Evolutionary conservation across 306 rosid species (phyloP).

Genomic region (Hippophae tibetana): DNA sequence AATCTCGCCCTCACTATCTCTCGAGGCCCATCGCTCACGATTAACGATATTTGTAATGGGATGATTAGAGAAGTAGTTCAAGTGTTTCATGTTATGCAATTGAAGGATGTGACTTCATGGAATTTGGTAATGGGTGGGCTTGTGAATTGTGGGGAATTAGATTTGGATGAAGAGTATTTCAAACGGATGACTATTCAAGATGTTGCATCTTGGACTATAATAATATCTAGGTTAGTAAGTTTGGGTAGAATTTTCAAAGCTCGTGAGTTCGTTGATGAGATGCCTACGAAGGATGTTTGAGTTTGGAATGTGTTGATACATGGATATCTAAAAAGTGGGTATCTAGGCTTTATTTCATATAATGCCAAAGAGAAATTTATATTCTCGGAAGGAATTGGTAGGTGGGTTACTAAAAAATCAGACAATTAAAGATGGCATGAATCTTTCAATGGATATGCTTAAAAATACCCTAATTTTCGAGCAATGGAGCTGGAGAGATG

Average conservation of each 20-base stretch:
- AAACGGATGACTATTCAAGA: slow-evolving; percentile 21
- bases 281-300: slow-evolving; percentile 32
- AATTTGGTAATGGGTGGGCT: slow-evolving; percentile 45
- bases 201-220: slow-evolving; percentile 46
- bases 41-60: slow-evolving; percentile 22
- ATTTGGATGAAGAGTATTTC: slow-evolving; percentile 34
- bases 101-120: slow-evolving; percentile 46
- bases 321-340: slow-evolving; percentile 34
- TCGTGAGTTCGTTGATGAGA: slow-evolving; percentile 26
- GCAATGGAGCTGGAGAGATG: no score
- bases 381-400: slow-evolving; percentile 33
- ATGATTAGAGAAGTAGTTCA: slow-evolving; percentile 26
- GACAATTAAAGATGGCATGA: slow-evolving; percentile 30
- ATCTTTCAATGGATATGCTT: slow-evolving; percentile 36
- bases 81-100: slow-evolving; percentile 30
- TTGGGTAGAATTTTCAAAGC: slow-evolving; percentile 33
- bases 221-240: slow-evolving; percentile 26
- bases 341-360: slow-evolving; percentile 27
- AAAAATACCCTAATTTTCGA: no score
- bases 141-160: slow-evolving; percentile 27
- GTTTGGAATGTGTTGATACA: slow-evolving; percentile 42
- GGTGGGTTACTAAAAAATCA: slow-evolving; percentile 27
- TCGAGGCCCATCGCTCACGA: no score
- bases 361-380: slow-evolving; percentile 33
- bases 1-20: no score